Conservation (phyloP, 2,329 filamentous ascomycete species). For the Trematosphaeria pertusa region DNA sequence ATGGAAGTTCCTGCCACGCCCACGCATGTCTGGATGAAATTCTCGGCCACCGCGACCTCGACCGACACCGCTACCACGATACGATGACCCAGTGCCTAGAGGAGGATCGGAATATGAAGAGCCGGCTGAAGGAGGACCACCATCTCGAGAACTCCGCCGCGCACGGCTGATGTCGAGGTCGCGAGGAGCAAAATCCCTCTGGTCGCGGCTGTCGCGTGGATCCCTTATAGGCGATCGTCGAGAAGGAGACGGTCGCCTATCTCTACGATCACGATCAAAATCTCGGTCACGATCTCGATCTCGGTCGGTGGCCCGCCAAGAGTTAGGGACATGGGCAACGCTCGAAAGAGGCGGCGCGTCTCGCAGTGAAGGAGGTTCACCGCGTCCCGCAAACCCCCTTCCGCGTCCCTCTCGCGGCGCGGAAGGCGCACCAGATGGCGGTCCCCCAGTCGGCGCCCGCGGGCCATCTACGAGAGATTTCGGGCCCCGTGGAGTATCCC, state of each 20-base stretch:
- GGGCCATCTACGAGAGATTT: constrained; percentile 75
- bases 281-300: constrained; percentile 62
- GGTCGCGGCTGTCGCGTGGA: constrained; percentile 65
- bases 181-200: constrained; percentile 66
- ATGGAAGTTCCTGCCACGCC: constrained; percentile 55
- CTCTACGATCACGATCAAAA: constrained; percentile 62
- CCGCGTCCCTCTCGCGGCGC: constrained; percentile 64
- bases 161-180: constrained; percentile 72
- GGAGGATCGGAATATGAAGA: constrained; percentile 73
- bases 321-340: constrained; percentile 54
- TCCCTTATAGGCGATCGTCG: constrained; percentile 68
- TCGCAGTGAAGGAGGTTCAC: constrained; percentile 68
- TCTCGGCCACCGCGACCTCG: constrained; percentile 57
- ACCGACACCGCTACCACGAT: constrained; percentile 61
- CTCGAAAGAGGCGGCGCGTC: constrained; percentile 60
- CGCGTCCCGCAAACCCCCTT: constrained; percentile 64
- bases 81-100: constrained; percentile 62
- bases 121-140: constrained; percentile 73
- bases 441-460: constrained; percentile 45
- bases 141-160: constrained; percentile 74
- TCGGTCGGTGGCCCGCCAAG: constrained; percentile 59
- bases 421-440: constrained; percentile 39
- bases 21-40: constrained; percentile 35
- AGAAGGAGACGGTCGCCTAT: constrained; percentile 67
- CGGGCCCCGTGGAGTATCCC: constrained; percentile 80